Percentiles rank a stretch among this genome's conserved stretches.
Conservation (phyloP, 345 rosid genomes). For the Ceriops zippeliana region DNA sequence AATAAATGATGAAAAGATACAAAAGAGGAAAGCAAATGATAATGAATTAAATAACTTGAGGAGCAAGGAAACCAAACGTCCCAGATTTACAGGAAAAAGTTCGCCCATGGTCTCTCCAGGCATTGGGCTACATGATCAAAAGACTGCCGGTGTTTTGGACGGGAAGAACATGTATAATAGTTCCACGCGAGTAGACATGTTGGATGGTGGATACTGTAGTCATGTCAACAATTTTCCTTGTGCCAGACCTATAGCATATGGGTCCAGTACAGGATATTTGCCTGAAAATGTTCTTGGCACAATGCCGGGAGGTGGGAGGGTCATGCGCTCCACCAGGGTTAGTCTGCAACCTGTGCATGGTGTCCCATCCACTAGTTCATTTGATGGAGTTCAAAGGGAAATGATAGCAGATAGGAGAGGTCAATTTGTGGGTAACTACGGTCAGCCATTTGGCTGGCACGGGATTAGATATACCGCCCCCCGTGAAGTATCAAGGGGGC, state of each 20-base stretch:
- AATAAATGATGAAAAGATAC: conserved; percentile 28
- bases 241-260: conserved; percentile 35
- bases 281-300: conserved; percentile 33
- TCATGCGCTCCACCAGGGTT: conserved; percentile 14
- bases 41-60: conserved; percentile 25
- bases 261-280: conserved; percentile 31
- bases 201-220: conserved; percentile 40
- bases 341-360: conserved; percentile 16
- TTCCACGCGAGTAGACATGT: conserved; percentile 18
- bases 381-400: conserved; percentile 34
- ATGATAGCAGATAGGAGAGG: conserved; percentile 20
- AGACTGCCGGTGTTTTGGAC: conserved; percentile 23
- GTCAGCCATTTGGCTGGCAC: conserved; percentile 25
- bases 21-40: conserved; percentile 46
- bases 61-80: conserved; percentile 51
- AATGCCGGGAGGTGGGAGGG: conserved; percentile 18
- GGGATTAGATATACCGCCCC: conserved; percentile 18
- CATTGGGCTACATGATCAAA: conserved; percentile 38
- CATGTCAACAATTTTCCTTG: conserved; percentile 38
- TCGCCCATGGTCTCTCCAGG: conserved; percentile 32
- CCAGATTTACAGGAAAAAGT: conserved; percentile 30
- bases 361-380: conserved; percentile 27
- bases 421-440: conserved; percentile 21
- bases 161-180: conserved; percentile 23
- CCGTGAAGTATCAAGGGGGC: conserved; percentile 25